Percentiles rank a stretch among this genome's conserved stretches.
These are phyloP conservation scores for Elasticomyces elasticus DNA, from an alignment of 495 filamentous ascomycete genomes.

Conservation along the genomic window DNA sequence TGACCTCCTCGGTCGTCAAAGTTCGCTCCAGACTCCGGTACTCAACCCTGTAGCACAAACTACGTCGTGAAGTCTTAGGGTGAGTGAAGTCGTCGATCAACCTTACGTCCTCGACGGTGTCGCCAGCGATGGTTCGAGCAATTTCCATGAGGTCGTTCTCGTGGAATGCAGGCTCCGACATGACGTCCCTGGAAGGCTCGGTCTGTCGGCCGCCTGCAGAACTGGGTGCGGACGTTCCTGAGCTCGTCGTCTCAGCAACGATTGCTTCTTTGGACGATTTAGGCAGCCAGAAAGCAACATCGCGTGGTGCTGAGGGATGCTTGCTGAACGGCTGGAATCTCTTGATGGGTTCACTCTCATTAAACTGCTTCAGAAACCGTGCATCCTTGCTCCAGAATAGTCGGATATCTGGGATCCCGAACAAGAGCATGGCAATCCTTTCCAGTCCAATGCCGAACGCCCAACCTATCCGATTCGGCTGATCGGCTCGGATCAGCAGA, in stretches of 20 bases:
- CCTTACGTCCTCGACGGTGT: slow-evolving; percentile 76
- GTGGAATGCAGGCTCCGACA: slow-evolving; percentile 45
- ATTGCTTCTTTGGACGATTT: slow-evolving; percentile 1
- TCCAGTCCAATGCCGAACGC: slow-evolving; percentile 92
- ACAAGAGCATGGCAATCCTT: slow-evolving; percentile 91
- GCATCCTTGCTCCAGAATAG: slow-evolving; percentile 86
- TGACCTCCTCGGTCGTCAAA: slow-evolving; percentile 68
- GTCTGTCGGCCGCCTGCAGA: slow-evolving; percentile 20
- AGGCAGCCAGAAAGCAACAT: slow-evolving; percentile 86
- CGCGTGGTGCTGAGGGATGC: slow-evolving; percentile 76
- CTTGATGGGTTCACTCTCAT: slow-evolving; percentile 38
- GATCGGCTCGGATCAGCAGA: slow-evolving; percentile 64
- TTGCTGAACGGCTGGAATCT: slow-evolving; percentile 81
- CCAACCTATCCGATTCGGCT: slow-evolving; percentile 74
- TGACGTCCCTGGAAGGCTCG: background rate
- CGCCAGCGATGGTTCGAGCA: slow-evolving; percentile 66
- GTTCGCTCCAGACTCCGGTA: slow-evolving; percentile 86
- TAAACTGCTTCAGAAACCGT: slow-evolving; percentile 77
- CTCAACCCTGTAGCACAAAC: slow-evolving; percentile 84
- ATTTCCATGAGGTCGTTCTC: slow-evolving; percentile 98
- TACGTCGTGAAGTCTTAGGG: slow-evolving; percentile 72
- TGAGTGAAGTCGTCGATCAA: slow-evolving; percentile 79
- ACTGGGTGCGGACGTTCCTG: slow-evolving; percentile 14
- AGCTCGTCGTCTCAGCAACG: slow-evolving; percentile 13
- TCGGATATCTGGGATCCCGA: slow-evolving; percentile 91